A percentile compares a stretch with the other conserved stretches of the same genome.
Conservation (phyloP, 2,329 filamentous ascomycete genomes). For the Ilyonectria mors-panacis region DNA sequence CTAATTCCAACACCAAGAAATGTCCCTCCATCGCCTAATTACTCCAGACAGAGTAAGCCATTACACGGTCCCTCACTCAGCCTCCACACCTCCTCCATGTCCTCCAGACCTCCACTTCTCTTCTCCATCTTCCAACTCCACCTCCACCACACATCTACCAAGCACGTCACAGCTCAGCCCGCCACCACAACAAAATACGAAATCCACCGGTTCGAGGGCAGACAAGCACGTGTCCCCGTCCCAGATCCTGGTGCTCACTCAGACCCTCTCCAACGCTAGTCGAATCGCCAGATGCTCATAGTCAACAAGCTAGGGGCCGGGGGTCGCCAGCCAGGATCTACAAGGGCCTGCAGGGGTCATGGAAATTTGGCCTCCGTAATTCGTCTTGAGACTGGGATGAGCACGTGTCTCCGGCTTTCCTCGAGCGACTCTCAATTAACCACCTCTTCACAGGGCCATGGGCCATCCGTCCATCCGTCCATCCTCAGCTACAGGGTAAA, state of each 20-base stretch:
- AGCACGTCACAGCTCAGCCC: constrained; percentile 25
- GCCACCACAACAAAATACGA: constrained; percentile 26
- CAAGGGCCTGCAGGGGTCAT: constrained; percentile 26
- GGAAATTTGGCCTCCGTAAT: constrained; percentile 34
- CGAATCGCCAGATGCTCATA: constrained; percentile 20
- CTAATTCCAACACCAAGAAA: background rate
- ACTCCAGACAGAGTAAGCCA: background rate
- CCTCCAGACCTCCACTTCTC: constrained; percentile 14
- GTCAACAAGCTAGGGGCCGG: constrained; percentile 21
- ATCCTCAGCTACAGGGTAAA: constrained; percentile 35
- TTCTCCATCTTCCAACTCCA: constrained; percentile 19
- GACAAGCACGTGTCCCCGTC: constrained; percentile 45
- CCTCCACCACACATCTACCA: constrained; percentile 21
- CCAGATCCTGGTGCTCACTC: constrained; percentile 29
- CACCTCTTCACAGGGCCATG: background rate
- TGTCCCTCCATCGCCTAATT: constrained; percentile 7
- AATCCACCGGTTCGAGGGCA: constrained; percentile 40
- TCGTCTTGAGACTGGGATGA: constrained; percentile 39
- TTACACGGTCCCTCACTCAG: constrained; percentile 26
- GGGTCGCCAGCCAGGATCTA: constrained; percentile 19
- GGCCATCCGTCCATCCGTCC: constrained; percentile 20
- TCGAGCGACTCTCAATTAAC: constrained; percentile 7
- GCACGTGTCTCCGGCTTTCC: constrained; percentile 42
- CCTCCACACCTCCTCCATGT: constrained; percentile 29
- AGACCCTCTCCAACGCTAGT: constrained; percentile 9